These are phyloP conservation scores for Neurospora tetrasperma DNA, from an alignment of 495 filamentous ascomycete genomes.

Conservation along the genomic window DNA sequence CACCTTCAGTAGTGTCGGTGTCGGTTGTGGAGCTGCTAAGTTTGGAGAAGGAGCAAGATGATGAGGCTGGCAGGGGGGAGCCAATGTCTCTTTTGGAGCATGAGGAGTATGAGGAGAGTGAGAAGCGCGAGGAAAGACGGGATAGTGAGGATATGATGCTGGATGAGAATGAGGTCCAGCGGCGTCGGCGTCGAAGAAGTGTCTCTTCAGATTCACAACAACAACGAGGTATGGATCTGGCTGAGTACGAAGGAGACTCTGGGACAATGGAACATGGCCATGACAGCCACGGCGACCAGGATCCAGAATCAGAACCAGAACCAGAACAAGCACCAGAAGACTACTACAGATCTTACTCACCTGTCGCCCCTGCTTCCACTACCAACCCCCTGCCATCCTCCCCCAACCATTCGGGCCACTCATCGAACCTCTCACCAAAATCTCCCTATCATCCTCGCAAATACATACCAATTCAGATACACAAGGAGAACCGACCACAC, in stretches of 20 bases:
- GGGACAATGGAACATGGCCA: background rate
- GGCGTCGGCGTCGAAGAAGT: background rate
- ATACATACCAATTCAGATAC: background rate
- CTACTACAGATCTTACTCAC: background rate
- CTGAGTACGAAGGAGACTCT: background rate
- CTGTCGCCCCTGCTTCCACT: background rate
- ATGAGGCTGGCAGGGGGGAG: background rate
- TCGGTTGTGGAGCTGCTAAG: background rate
- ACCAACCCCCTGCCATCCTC: background rate
- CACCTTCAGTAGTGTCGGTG: background rate
- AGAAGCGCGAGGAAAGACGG: background rate
- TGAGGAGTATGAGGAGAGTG: background rate
- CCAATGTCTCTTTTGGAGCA: background rate
- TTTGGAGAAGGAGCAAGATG: background rate
- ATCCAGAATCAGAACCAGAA: background rate
- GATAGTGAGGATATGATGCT: background rate
- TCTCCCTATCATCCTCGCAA: background rate
- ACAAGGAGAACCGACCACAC: background rate
- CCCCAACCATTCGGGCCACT: background rate
- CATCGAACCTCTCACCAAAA: background rate
- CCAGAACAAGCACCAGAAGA: background rate
- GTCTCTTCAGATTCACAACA: background rate
- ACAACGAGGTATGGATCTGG: background rate
- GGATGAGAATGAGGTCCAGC: background rate
- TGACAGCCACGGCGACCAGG: background rate